These are phyloP conservation scores for Penicillium canariense DNA, from an alignment of 495 filamentous ascomycete species.

Conservation along the genomic window DNA sequence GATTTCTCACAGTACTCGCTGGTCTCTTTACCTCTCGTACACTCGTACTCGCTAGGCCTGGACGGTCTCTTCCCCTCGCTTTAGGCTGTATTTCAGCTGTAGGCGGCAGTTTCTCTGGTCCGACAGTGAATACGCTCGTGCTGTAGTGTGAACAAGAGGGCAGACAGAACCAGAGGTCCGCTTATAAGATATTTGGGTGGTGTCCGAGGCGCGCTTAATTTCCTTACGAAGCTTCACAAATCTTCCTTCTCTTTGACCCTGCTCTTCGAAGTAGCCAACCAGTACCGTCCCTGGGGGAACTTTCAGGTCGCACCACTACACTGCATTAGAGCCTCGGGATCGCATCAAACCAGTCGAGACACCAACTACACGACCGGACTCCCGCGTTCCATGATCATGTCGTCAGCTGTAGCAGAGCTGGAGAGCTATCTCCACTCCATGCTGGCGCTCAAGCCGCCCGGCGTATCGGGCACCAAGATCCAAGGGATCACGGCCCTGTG, in stretches of 20 bases:
- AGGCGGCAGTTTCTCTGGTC: slow-evolving; percentile 37
- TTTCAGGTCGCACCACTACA: background rate
- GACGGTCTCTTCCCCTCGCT: slow-evolving; percentile 17
- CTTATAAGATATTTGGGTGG: slow-evolving; percentile 7
- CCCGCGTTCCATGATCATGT: slow-evolving; percentile 58
- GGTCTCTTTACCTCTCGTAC: slow-evolving; percentile 39
- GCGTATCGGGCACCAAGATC: slow-evolving; percentile 90
- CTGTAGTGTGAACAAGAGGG: slow-evolving; percentile 36
- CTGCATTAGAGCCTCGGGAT: background rate
- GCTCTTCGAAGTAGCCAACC: slow-evolving; percentile 1
- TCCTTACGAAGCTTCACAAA: background rate
- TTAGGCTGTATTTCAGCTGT: slow-evolving; percentile 49
- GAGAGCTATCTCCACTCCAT: slow-evolving; percentile 88
- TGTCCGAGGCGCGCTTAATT: background rate
- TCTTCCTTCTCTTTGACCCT: background rate
- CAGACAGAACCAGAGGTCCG: background rate
- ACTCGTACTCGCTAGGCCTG: slow-evolving; percentile 28
- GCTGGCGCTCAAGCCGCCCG: slow-evolving; percentile 86
- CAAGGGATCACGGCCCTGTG: slow-evolving; percentile 78
- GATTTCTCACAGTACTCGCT: slow-evolving; percentile 21
- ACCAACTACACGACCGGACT: background rate
- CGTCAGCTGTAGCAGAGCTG: slow-evolving; percentile 83
- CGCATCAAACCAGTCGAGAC: background rate
- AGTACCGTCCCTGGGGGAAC: too few relatives aligned
- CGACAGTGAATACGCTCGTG: slow-evolving; percentile 37